Base-by-base conservation (phyloP, 345 rosid genomes). In the Erodium maritimum region DNA sequence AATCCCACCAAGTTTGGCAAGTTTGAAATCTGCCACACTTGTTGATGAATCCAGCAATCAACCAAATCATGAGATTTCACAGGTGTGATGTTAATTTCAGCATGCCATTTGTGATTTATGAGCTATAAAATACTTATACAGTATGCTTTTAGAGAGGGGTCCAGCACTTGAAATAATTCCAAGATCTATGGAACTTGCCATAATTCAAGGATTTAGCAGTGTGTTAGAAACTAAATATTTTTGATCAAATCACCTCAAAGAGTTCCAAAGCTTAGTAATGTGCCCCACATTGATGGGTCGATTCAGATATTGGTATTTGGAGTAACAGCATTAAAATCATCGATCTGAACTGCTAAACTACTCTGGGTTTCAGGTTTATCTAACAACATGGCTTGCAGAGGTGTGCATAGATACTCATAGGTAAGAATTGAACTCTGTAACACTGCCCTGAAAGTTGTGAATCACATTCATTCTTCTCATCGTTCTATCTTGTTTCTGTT, bases 301-400 rank as follows among this genome's bases (percentile, higher is more conserved):
- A 29, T 3, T 29, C 34, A 29, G 8, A 29, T 29, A 8, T 29
- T 29, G 37, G 9, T 29, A 29, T 29, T 29, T 5, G 48, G 14
- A 7, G 48, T 16, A 42, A 42, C 12, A 16, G 6, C 17, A 4
- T 0, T 42, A 29, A 29, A 29, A 29, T 3, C 34, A 42, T 37
- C 19, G 11, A 50, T 5, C 16, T 25, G 58, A 33, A 46, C 23
- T 46, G 19, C 25, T 66, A 17, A 52, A 58, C 24, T 45, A 46
- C 21, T 5, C 56, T 60, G 60, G 2, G 25, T 54, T 66, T 61
- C 82, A 90, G 94, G 81, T 81, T 46, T 79, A 76, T 74, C 69
- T 90, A 61, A 83, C 94, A 54, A 68, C 95, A 58, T 87, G 94
- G 97, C 82, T 80, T 67, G 84, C 91, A n/a, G 90, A 83, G 70